A percentile compares a stretch with the other conserved stretches of the same genome.
These are phyloP conservation scores for Plantago coronopus DNA, from an alignment of 305 asterid species.

Conservation along the genomic window DNA sequence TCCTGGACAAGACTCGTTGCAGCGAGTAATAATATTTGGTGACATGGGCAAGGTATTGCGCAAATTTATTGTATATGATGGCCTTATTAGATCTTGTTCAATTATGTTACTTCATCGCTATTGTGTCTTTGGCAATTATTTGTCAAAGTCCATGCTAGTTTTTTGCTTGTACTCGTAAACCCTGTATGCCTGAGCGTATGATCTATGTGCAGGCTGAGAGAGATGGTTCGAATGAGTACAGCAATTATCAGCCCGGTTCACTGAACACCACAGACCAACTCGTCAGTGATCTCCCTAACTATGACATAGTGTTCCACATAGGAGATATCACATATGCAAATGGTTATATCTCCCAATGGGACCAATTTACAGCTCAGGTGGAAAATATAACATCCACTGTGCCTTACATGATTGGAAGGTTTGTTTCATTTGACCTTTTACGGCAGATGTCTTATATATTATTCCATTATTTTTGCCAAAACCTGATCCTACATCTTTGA, in stretches of 20 bases:
- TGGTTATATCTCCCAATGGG: conserved; percentile 86
- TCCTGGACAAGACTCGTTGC: conserved; percentile 88
- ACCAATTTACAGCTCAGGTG: conserved; percentile 77
- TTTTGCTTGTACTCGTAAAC: too few species aligned
- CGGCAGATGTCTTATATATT: background rate
- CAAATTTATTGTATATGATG: too few species aligned
- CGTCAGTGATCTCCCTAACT: conserved; percentile 50
- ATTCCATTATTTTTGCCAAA: background rate
- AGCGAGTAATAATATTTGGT: conserved; percentile 79
- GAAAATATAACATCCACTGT: conserved; percentile 69
- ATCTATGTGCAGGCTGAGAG: conserved; percentile 56
- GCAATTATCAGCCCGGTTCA: conserved; percentile 71
- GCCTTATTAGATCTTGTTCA: too few species aligned
- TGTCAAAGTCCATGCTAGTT: background rate
- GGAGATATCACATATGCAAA: conserved; percentile 72
- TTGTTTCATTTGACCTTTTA: conserved; percentile 14
- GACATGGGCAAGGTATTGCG: conserved; percentile 86
- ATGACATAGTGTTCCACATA: conserved; percentile 68
- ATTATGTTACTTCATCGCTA: too few species aligned
- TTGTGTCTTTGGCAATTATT: background rate
- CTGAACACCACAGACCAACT: conserved; percentile 68
- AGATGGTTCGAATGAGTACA: conserved; percentile 75
- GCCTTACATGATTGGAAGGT: conserved; percentile 82
- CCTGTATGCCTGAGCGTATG: background rate
- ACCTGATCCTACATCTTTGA: conserved; percentile 16